Base-by-base conservation (phyloP, 73 alveolate genomes). In the Effrenium voratum region DNA sequence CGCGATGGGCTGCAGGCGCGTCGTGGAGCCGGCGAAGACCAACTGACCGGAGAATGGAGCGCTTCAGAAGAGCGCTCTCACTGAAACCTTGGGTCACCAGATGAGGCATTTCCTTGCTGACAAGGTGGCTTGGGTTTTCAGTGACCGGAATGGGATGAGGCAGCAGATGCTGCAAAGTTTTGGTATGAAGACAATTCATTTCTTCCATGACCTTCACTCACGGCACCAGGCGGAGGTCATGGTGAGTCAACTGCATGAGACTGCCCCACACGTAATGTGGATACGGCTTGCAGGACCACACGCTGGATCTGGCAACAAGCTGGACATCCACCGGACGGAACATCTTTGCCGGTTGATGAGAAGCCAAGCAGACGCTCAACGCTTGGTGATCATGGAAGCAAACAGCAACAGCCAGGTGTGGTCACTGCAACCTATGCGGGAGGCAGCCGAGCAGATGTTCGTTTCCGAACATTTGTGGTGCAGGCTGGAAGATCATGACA, bases 251-350 rank as follows among this genome's bases (percentile, higher is more conserved):
- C n/a, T 86, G 44, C 19, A 45, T 1, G 5, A n/a, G 50, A 63
- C 55, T 0, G 3, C 13, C 16, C 94, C 94, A 0, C 15, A 2
- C 19, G 5, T 40, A 8, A 59, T 86, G 40, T 86, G 94, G 94
- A 46, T 86, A 1, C 55, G 94, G 50, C 32, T 81, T 16, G 94
- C 94, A 26, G 94, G 94, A 6, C 94, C 94, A 2, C 41, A 82
- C 49, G 95, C 95, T 28, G 95, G 95, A 0, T 63, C 95, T 0
- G 95, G 95, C 22, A 88, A 88, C 41, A 60, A 66, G n/a, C 46
- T 32, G 22, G 95, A 88, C 30, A 85, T 85, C 22, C 47, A 38
- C 24, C 49, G 95, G 36, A 52, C 95, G 13, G 70, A 45, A 28
- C 95, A 88, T 34, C 41, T 88, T 12, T 30, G 49, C 13, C 6